Conservation (phyloP, 2,329 filamentous ascomycete genomes). For the Colletotrichum ledebouriae region DNA sequence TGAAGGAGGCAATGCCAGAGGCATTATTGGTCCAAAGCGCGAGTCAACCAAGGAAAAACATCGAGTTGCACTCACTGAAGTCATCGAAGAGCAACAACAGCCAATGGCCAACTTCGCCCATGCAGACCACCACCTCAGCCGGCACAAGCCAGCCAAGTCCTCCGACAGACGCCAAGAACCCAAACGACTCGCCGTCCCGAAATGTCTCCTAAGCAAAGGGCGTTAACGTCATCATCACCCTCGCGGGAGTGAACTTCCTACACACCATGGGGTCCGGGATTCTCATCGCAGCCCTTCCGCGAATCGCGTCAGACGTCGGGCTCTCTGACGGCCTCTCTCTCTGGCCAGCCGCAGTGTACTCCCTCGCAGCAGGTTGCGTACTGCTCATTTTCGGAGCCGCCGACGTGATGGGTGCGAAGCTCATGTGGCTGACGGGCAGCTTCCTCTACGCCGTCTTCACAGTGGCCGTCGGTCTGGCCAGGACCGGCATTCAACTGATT, state of each 20-base stretch:
- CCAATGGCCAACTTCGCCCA: not conserved
- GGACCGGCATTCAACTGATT: conserved; percentile 54
- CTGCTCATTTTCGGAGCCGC: conserved; percentile 55
- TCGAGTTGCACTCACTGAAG: conserved; percentile 20
- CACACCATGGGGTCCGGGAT: conserved; percentile 55
- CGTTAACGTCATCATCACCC: conserved; percentile 49
- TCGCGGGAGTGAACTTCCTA: conserved; percentile 52
- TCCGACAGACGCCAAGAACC: not conserved
- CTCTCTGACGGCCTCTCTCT: conserved; percentile 49
- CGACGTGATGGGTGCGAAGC: conserved; percentile 53
- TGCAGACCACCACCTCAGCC: not conserved
- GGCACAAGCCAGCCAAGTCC: not conserved
- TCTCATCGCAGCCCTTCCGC: conserved; percentile 54
- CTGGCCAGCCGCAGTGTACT: conserved; percentile 51
- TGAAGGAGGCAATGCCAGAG: conserved; percentile 19
- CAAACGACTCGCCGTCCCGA: not conserved
- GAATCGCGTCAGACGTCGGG: conserved; percentile 53
- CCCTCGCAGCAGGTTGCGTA: conserved; percentile 48
- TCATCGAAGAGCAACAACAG: not conserved
- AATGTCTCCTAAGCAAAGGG: conserved; percentile 47
- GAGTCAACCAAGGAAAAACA: not conserved
- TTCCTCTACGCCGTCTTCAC: conserved; percentile 52
- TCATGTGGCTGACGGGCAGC: conserved; percentile 52
- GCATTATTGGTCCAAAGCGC: conserved; percentile 4
- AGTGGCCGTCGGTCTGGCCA: conserved; percentile 50